Conservation (phyloP, 768 basidiomycete genomes). For the Postia placenta region DNA sequence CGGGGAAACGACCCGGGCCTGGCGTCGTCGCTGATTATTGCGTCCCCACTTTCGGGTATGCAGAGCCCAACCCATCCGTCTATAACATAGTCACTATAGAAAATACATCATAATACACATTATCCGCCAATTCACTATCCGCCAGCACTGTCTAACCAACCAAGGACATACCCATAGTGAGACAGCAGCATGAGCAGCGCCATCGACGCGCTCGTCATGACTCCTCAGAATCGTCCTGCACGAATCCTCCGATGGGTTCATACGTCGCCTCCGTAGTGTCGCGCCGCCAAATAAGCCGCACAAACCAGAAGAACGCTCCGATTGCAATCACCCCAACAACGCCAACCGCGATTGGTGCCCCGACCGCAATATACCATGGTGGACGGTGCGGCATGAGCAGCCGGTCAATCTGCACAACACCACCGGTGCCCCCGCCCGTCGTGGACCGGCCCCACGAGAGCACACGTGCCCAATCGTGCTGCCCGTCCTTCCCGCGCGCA, state of each 20-base stretch:
- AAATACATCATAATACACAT: slow-evolving; percentile 16
- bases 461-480: slow-evolving; percentile 59
- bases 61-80: no score
- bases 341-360: slow-evolving; percentile 59
- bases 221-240: slow-evolving; percentile 42
- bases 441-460: slow-evolving; percentile 75
- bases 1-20: no score
- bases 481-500: slow-evolving; percentile 57
- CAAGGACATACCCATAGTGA: not conserved
- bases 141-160: slow-evolving; percentile 2
- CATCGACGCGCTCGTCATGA: slow-evolving; percentile 1
- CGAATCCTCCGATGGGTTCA: slow-evolving; percentile 84
- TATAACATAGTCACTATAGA: no score
- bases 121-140: slow-evolving; percentile 2
- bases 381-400: slow-evolving; percentile 84
- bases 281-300: slow-evolving; percentile 60
- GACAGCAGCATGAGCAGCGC: not conserved
- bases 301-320: slow-evolving; percentile 66
- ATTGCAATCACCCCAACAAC: slow-evolving; percentile 55
- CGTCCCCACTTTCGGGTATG: no score
- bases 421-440: slow-evolving; percentile 67
- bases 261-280: slow-evolving; percentile 84
- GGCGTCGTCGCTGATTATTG: no score
- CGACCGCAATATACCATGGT: slow-evolving; percentile 77
- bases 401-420: slow-evolving; percentile 83